Evolutionary conservation across 2,329 filamentous ascomycete species (phyloP), one percentile per base, ranked within the genome.

Genomic region (Arthrobotrys iridis): DNA sequence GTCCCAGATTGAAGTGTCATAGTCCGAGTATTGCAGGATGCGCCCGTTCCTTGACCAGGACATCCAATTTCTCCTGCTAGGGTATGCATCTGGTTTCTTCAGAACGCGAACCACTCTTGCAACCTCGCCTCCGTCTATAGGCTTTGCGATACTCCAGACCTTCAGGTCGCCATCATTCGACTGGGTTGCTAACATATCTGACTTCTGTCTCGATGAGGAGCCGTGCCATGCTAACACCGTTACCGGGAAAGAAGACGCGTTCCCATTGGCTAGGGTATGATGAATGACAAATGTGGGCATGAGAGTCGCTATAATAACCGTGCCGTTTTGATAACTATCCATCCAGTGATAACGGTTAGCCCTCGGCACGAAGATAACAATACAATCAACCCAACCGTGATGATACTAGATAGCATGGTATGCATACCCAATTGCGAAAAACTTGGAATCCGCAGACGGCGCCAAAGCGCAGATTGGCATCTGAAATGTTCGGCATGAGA

Each of bases 11-110:
- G 92, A 89, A 37, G 93, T 97, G 85, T 97, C 91, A 65, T 93
- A 93, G 83, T 97, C 93, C 3, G 92, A 91, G 82, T 89, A 93
- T 83, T 99, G 95, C 77, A 99, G 89, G 78, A 99, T 93, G 78
- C 93, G 91, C 40, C 95, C 95, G 84, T 97, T 98, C 83, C 97
- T 98, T 0, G 95, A 98, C 95, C 95, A 99, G 18, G 89, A 91
- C 85, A 97, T 93, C 95, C 95, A 99, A 81, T 96, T 97, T 37
- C 92, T 90, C 0, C 93, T 93, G 1, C 88, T 84, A 33, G 88
- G 84, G 78, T 87, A 89, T 77, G 89, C 89, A 76, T 97, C 93
- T 5, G 89, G 89, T 79, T 91, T 87, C 81, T 92, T 94, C 55
- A 99, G 84, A 26, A 96, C 90, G 77, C 95, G 87, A 73, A 98